These are phyloP conservation scores for Endoconidiophora laricicola DNA, from an alignment of 2,329 filamentous ascomycete genomes.

Conservation along the genomic window DNA sequence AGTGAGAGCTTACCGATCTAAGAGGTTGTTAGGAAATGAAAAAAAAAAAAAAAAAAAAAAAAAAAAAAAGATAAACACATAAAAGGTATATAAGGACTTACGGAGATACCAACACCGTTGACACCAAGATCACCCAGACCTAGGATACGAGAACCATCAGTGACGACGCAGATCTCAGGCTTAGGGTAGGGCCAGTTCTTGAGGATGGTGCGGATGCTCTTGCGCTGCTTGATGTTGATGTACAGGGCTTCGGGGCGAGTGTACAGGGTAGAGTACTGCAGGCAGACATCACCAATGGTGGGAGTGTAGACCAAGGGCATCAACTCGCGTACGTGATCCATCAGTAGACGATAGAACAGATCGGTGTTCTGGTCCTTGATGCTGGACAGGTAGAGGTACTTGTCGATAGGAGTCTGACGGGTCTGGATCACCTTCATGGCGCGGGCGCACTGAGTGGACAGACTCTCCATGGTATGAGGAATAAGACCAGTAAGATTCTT, in stretches of 20 bases:
- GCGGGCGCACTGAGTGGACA: conserved; percentile 43
- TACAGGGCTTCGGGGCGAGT: conserved; percentile 91
- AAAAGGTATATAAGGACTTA: conserved; percentile 24
- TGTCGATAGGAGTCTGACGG: conserved; percentile 56
- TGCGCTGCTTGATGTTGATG: conserved; percentile 86
- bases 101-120: conserved; percentile 94
- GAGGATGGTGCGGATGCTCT: conserved; percentile 75
- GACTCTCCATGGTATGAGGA: conserved; percentile 45
- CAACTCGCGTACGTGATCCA: conserved; percentile 59
- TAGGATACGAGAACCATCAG: conserved; percentile 82
- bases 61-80: background rate
- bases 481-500: conserved; percentile 52
- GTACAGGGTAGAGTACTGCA: conserved; percentile 92
- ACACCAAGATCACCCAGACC: conserved; percentile 90
- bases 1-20: conserved; percentile 83
- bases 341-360: conserved; percentile 68
- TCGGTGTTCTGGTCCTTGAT: conserved; percentile 62
- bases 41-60: conserved; percentile 5
- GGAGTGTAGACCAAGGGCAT: conserved; percentile 79
- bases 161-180: conserved; percentile 92
- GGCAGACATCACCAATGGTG: conserved; percentile 87
- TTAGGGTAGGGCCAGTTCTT: conserved; percentile 81
- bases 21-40: conserved; percentile 3
- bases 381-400: conserved; percentile 66
- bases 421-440: conserved; percentile 60